Conservation (phyloP, 78 protist genomes). For the Dictyostelium firmibasis region DNA sequence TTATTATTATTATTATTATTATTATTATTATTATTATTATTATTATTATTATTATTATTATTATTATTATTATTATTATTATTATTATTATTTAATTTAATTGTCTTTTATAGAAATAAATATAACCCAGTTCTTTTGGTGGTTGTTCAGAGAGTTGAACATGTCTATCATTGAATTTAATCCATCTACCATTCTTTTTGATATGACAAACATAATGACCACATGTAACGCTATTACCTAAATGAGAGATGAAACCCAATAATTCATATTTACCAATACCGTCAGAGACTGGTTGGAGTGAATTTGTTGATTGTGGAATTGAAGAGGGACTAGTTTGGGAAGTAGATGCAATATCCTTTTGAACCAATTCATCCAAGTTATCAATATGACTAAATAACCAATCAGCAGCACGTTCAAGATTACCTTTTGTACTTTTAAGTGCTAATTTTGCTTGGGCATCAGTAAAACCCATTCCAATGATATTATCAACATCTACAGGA, state of each 20-base stretch:
- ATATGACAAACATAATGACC: slow-evolving; percentile 98
- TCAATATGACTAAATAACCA: slow-evolving; percentile 93
- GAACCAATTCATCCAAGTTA: slow-evolving; percentile 50
- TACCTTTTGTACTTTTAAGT: slow-evolving; percentile 67
- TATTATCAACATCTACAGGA: slow-evolving; percentile 36
- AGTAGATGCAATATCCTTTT: neutral
- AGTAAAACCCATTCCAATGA: slow-evolving; percentile 86
- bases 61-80: neutral
- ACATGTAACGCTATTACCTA: slow-evolving; percentile 86
- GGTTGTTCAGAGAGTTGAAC: slow-evolving; percentile 93
- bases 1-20: neutral
- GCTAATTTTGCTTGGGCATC: slow-evolving; percentile 76
- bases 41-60: neutral
- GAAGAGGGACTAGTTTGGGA: neutral
- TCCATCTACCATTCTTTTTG: slow-evolving; percentile 88
- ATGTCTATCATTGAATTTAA: slow-evolving; percentile 92
- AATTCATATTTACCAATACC: slow-evolving; percentile 84
- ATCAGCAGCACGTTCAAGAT: slow-evolving; percentile 93
- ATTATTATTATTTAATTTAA: neutral
- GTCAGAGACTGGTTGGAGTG: slow-evolving; percentile 7
- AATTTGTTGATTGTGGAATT: neutral
- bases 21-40: neutral
- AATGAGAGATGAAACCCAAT: slow-evolving; percentile 91
- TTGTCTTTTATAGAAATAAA: slow-evolving; percentile 88
- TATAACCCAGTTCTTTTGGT: slow-evolving; percentile 92